Evolutionary conservation across 2,329 filamentous ascomycete genomes (phyloP).

Genomic region (Proliferodiscus dingleyae): DNA sequence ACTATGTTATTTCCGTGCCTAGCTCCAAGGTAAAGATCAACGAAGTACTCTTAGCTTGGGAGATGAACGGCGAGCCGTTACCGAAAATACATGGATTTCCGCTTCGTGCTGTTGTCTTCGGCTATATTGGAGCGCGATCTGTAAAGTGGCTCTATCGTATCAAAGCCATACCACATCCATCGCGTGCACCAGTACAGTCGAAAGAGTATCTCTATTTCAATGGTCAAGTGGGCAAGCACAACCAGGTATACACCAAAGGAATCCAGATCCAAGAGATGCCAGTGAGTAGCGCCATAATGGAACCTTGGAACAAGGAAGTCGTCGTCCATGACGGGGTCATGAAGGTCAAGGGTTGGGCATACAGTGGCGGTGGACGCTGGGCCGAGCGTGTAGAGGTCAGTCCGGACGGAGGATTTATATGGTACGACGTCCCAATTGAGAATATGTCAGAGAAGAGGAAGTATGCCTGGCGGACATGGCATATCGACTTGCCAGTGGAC

Average conservation of each 20-base stretch:
- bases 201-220: slow-evolving; percentile 65
- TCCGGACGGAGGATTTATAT: slow-evolving; percentile 57
- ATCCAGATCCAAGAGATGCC: slow-evolving; percentile 65
- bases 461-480: slow-evolving; percentile 62
- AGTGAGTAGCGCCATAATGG: slow-evolving; percentile 63
- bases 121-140: slow-evolving; percentile 60
- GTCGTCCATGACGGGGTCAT: slow-evolving; percentile 26
- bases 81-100: slow-evolving; percentile 64
- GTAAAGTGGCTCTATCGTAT: slow-evolving; percentile 67
- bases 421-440: slow-evolving; percentile 59
- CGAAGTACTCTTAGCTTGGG: slow-evolving; percentile 62
- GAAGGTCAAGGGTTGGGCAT: slow-evolving; percentile 57
- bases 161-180: slow-evolving; percentile 52
- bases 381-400: slow-evolving; percentile 65
- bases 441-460: slow-evolving; percentile 58
- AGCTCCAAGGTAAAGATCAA: slow-evolving; percentile 62
- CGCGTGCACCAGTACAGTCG: slow-evolving; percentile 54
- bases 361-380: slow-evolving; percentile 60
- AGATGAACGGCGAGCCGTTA: slow-evolving; percentile 61
- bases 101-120: slow-evolving; percentile 56
- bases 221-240: slow-evolving; percentile 60
- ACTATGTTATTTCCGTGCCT: slow-evolving; percentile 64
- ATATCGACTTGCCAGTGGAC: slow-evolving; percentile 56
- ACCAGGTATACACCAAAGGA: slow-evolving; percentile 56
- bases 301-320: slow-evolving; percentile 35